Evolutionary conservation across 176 grass and related monocot species (phyloP).

Genomic region (Musa acuminata): DNA sequence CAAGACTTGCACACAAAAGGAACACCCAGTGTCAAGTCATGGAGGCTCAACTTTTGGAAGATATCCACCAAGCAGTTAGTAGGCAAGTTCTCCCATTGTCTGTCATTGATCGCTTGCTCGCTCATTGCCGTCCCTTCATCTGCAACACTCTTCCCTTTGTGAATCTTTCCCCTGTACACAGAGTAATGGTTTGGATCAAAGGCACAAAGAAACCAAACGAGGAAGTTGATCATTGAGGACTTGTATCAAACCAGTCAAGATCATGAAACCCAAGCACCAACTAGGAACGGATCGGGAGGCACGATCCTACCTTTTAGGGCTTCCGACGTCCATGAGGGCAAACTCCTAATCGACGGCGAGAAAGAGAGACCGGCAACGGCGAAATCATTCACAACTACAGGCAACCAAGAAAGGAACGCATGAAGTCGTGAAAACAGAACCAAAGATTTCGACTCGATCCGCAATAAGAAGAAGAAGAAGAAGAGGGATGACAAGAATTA

Average conservation of each 20-base stretch:
- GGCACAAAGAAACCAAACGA: neutral
- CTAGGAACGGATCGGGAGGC: neutral
- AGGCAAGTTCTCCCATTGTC: conserved; percentile 26
- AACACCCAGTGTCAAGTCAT: conserved; percentile 6
- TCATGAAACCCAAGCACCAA: neutral
- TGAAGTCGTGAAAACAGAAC: neutral
- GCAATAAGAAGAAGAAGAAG: neutral
- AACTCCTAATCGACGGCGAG: neutral
- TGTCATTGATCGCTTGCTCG: neutral
- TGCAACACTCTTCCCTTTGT: neutral
- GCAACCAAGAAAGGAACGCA: neutral
- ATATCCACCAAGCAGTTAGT: conserved; percentile 24
- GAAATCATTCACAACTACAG: neutral
- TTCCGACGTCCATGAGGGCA: neutral
- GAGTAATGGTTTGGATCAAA: neutral
- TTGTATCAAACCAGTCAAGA: neutral
- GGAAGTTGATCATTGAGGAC: neutral
- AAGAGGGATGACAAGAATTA: neutral
- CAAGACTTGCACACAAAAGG: conserved; percentile 37
- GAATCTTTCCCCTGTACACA: neutral
- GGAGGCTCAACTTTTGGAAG: conserved; percentile 18
- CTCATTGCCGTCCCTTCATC: neutral
- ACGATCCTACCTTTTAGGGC: neutral
- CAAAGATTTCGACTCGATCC: neutral
- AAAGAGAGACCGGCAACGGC: neutral